Evolutionary conservation across 768 basidiomycete species (phyloP), one percentile per base, ranked within the genome.

Genomic region (Hygrophorus russula): DNA sequence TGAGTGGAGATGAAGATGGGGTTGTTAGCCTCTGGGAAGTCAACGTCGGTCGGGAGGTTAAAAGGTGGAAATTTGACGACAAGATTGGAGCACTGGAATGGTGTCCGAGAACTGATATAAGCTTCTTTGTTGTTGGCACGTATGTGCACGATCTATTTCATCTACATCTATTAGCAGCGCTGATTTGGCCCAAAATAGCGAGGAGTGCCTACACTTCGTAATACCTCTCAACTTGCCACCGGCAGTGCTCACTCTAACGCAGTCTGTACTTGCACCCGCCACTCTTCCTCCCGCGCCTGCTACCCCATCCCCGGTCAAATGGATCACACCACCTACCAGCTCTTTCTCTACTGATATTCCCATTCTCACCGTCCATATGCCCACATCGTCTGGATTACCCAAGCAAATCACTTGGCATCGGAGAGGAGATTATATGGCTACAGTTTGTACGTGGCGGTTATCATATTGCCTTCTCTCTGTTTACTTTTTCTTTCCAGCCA

Each of bases 351-450:
- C 69, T 34, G 77, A 81, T 42, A 62, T 63, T 3, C 69, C 83
- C 13, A 67, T 78, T 53, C 62, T 90, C 39, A 77, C 74, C 5
- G 58, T 86, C 43, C 66, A 64, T 33, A 60, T 90, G 34, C 82
- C 82, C 4, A 53, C 74, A 5, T 71, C 72, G 7, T 82, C 87
- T 27, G 84, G 85, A 4, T 53, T 77, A 33, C 75, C 84, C 4
- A 84, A 75, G 53, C 89, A 96, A 56, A 69, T 97, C 8, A 64
- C 82, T 30, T 98, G 93, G 91, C 96, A 99, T 61, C 72, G 85
- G 41, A 78, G 81, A 55, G 96, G 96, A 39, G 96, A 99, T 59
- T 99, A 99, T 56, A 69, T 99, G 51, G 82, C 94, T 36, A 88
- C 88, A 39, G 91, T 98, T 47, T 86, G 94, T 97, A 58, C 63